Evolutionary conservation across 805 yeast genomes (phyloP).

Genomic region (Lipomyces japonicus): DNA sequence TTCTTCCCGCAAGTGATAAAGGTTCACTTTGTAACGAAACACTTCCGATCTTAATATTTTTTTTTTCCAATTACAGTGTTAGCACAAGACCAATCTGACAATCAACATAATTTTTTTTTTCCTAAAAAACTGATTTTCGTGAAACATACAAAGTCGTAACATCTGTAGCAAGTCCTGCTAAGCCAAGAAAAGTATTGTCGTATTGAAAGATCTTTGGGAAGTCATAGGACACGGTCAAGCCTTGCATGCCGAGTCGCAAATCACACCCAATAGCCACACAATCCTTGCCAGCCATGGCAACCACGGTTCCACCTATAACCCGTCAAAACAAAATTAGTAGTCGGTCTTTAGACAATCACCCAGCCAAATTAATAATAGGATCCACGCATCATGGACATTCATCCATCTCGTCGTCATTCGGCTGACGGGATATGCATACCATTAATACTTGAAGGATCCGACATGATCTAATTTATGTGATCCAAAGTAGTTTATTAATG

Average conservation of each 20-base stretch:
- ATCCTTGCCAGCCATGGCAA: constrained; percentile 98
- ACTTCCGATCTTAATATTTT: constrained; percentile 47
- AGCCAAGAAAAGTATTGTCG: constrained; percentile 73
- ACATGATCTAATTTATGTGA: constrained; percentile 8
- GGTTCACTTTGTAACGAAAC: constrained; percentile 78
- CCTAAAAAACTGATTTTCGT: background rate
- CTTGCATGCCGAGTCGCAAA: constrained; percentile 87
- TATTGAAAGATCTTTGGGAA: constrained; percentile 88
- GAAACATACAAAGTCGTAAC: constrained; percentile 62
- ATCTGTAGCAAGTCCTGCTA: constrained; percentile 94
- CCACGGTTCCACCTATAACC: constrained; percentile 79
- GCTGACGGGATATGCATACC: constrained; percentile 9
- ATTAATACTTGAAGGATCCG: constrained; percentile 24
- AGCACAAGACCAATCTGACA: background rate
- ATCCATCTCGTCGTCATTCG: background rate
- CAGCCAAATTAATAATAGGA: background rate
- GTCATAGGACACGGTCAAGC: constrained; percentile 84
- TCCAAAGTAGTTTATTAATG: no score
- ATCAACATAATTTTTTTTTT: background rate
- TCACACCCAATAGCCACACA: constrained; percentile 98
- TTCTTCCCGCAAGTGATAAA: constrained; percentile 88
- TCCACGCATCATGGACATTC: background rate
- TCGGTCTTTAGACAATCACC: background rate
- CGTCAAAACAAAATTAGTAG: background rate
- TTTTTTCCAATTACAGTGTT: background rate